These are phyloP conservation scores for Aspergillus pseudonomiae DNA, from an alignment of 2,329 filamentous ascomycete genomes.

Conservation along the genomic window DNA sequence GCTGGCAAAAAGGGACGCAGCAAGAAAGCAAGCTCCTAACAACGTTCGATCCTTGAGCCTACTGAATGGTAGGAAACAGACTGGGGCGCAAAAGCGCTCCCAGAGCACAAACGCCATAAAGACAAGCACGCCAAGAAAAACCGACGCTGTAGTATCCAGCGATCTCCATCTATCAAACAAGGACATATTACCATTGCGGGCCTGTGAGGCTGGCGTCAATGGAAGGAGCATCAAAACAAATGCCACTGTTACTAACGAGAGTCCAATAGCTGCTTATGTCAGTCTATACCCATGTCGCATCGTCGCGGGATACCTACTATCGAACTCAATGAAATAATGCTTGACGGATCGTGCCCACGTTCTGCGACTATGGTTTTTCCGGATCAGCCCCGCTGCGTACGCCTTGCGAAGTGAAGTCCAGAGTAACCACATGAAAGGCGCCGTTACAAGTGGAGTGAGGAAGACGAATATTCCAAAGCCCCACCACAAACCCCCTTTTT, in stretches of 20 bases:
- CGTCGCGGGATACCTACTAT: background rate
- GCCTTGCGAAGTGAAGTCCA: conserved; percentile 3
- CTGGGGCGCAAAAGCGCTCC: conserved; percentile 25
- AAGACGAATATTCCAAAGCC: conserved; percentile 65
- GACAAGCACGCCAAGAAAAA: conserved; percentile 20
- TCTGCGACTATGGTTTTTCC: background rate
- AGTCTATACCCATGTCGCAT: background rate
- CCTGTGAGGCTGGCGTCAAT: conserved; percentile 29
- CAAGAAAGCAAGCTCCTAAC: conserved; percentile 25
- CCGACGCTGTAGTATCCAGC: conserved; percentile 26
- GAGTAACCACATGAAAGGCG: conserved; percentile 2
- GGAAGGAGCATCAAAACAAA: conserved; percentile 35
- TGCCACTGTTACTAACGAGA: conserved; percentile 31
- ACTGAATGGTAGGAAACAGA: conserved; percentile 27
- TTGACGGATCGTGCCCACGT: background rate
- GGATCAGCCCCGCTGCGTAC: background rate
- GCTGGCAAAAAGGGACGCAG: conserved; percentile 17
- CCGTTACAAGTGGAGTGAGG: conserved; percentile 34
- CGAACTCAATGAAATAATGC: conserved; percentile 13
- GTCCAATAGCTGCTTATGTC: conserved; percentile 26
- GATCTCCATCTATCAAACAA: conserved; percentile 26
- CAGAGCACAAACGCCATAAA: conserved; percentile 25
- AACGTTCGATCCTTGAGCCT: conserved; percentile 26
- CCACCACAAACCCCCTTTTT: conserved; percentile 62
- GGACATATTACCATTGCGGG: conserved; percentile 7